phyloP scores from a whole-genome alignment of 371 early-diverging fungal species.

The Mortierella sp. region DNA sequence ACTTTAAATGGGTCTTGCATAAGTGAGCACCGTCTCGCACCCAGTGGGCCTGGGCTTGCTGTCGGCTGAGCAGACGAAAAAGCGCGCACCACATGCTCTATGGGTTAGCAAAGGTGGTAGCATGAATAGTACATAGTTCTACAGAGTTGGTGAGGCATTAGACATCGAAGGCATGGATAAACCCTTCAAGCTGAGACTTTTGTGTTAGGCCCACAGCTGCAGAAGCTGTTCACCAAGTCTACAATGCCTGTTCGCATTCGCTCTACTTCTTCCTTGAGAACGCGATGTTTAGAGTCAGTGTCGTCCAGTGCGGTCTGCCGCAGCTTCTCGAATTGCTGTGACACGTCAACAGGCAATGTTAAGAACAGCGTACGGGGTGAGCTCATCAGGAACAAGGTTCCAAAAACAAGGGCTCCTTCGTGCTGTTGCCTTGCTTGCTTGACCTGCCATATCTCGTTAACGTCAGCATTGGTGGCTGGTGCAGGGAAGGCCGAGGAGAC shows the following conservation, averaged over 20 bases:
- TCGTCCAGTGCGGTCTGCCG: slow-evolving; percentile 22
- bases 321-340: slow-evolving; percentile 35
- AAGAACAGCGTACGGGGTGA: slow-evolving; percentile 51
- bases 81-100: too few relatives aligned
- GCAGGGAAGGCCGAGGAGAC: slow-evolving; percentile 43
- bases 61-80: too few relatives aligned
- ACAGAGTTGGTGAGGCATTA: too few relatives aligned
- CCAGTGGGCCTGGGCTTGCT: too few relatives aligned
- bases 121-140: too few relatives aligned
- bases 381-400: slow-evolving; percentile 52
- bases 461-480: neutral
- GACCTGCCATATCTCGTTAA: slow-evolving; percentile 1
- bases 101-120: too few relatives aligned
- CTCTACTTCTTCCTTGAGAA: slow-evolving; percentile 53
- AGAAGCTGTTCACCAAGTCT: slow-evolving; percentile 52
- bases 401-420: slow-evolving; percentile 49
- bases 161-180: too few relatives aligned
- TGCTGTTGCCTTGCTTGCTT: slow-evolving; percentile 22
- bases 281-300: slow-evolving; percentile 18
- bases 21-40: too few relatives aligned
- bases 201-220: slow-evolving; percentile 43
- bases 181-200: neutral
- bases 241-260: slow-evolving; percentile 51
- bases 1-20: too few relatives aligned
- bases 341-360: slow-evolving; percentile 29